phyloP scores from a whole-genome alignment of 352 stramenopile genomes.

The Phytophthora cryptogea region DNA sequence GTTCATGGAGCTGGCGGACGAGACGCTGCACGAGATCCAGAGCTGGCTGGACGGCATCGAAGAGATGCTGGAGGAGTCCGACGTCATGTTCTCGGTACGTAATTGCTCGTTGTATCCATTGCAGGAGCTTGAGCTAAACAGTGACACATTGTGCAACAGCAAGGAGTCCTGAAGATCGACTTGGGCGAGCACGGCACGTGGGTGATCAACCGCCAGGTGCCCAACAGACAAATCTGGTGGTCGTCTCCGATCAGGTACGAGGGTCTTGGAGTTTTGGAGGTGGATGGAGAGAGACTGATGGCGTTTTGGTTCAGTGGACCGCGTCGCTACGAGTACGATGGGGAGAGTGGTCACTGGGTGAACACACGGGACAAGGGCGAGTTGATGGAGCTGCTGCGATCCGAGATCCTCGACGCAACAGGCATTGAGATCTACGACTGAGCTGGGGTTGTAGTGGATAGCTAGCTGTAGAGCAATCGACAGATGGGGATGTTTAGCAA shows the following conservation, averaged over 20 bases:
- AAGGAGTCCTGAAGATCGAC: slow-evolving; percentile 96
- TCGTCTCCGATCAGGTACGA: slow-evolving; percentile 93
- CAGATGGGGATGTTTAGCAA: slow-evolving; percentile 12
- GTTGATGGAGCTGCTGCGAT: slow-evolving; percentile 68
- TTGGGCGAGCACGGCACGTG: slow-evolving; percentile 94
- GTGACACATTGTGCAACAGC: slow-evolving; percentile 45
- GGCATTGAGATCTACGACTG: slow-evolving; percentile 82
- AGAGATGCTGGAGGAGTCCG: slow-evolving; percentile 84
- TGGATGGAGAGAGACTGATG: slow-evolving; percentile 2
- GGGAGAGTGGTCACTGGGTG: slow-evolving; percentile 66
- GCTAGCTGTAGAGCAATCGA: slow-evolving; percentile 8
- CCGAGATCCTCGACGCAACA: slow-evolving; percentile 79
- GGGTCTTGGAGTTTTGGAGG: neutral
- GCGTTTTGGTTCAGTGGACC: slow-evolving; percentile 58
- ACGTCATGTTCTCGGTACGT: slow-evolving; percentile 78
- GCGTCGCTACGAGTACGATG: slow-evolving; percentile 90
- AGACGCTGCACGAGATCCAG: slow-evolving; percentile 74
- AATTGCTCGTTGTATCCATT: neutral
- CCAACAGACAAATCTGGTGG: slow-evolving; percentile 98
- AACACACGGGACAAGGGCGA: slow-evolving; percentile 85
- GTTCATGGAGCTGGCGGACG: slow-evolving; percentile 81
- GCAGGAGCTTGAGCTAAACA: neutral
- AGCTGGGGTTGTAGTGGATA: neutral
- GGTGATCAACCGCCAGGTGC: slow-evolving; percentile 98
- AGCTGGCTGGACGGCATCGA: slow-evolving; percentile 84